These are phyloP conservation scores for Candida chilensis DNA, from an alignment of 805 yeast species.

Conservation along the genomic window DNA sequence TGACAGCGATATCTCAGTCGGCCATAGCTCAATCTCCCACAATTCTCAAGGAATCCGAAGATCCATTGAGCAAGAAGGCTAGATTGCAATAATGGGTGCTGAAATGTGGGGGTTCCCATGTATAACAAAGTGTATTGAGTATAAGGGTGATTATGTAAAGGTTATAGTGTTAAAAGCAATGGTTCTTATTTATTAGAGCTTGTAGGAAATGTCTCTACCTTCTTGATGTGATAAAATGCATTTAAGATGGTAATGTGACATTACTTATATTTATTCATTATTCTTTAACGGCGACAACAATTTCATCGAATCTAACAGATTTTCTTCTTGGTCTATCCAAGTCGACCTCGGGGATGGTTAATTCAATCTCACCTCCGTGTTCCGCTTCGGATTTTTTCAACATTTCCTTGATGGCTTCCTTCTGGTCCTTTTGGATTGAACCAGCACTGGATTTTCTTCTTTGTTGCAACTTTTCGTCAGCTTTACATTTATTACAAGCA, in stretches of 20 bases:
- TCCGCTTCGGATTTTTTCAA: slow-evolving; percentile 16
- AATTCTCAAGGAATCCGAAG: slow-evolving; percentile 1
- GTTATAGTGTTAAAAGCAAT: no score
- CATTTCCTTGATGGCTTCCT: slow-evolving; percentile 37
- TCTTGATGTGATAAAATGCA: no score
- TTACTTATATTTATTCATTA: slow-evolving; percentile 9
- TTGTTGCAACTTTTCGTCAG: slow-evolving; percentile 35
- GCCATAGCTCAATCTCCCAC: no score
- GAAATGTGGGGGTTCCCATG: no score
- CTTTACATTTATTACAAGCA: slow-evolving; percentile 54
- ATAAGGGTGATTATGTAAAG: no score
- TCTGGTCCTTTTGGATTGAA: slow-evolving; percentile 8
- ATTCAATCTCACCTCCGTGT: slow-evolving; percentile 36
- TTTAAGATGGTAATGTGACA: no score
- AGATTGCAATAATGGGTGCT: slow-evolving; percentile 2
- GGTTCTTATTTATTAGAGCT: no score
- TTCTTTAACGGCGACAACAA: slow-evolving; percentile 42
- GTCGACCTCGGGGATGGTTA: slow-evolving; percentile 29
- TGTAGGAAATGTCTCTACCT: no score
- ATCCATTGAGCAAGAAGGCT: slow-evolving; percentile 2
- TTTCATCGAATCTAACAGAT: slow-evolving; percentile 58
- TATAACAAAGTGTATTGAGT: no score
- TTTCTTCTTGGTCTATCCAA: slow-evolving; percentile 39
- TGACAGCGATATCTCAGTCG: no score
- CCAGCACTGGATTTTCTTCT: slow-evolving; percentile 33